These are phyloP conservation scores for Digitaria exilis DNA, from an alignment of 202 grass and related monocot species.

Conservation along the genomic window DNA sequence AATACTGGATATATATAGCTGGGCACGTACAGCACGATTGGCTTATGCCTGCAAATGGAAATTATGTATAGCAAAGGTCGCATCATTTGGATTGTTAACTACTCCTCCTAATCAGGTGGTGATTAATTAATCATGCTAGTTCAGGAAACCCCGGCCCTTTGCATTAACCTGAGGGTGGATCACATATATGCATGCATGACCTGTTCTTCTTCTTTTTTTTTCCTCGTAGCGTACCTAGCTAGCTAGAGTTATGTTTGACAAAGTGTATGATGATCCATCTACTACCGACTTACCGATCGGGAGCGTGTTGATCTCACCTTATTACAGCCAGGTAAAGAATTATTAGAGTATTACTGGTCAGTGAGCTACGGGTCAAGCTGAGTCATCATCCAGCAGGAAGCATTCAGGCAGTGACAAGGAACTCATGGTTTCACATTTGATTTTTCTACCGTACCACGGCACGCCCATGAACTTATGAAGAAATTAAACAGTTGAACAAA, in stretches of 20 bases:
- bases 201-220: not conserved
- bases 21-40: not conserved
- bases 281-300: not conserved
- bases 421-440: constrained; percentile 8
- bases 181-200: not conserved
- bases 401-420: not conserved
- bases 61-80: not conserved
- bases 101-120: not conserved
- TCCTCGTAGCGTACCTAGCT: not conserved
- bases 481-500: no score
- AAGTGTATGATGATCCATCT: not conserved
- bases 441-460: not conserved
- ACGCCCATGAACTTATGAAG: not conserved
- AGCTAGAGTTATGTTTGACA: not conserved
- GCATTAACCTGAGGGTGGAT: not conserved
- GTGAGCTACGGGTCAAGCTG: not conserved
- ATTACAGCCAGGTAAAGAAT: not conserved
- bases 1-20: no score
- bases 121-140: not conserved
- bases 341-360: not conserved
- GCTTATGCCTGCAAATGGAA: constrained; percentile 31
- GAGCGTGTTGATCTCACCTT: not conserved
- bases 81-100: constrained; percentile 11
- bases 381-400: not conserved
- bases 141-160: not conserved